Evolutionary conservation across 139 green algal species (phyloP).

Genomic region (Volvox africanus): DNA sequence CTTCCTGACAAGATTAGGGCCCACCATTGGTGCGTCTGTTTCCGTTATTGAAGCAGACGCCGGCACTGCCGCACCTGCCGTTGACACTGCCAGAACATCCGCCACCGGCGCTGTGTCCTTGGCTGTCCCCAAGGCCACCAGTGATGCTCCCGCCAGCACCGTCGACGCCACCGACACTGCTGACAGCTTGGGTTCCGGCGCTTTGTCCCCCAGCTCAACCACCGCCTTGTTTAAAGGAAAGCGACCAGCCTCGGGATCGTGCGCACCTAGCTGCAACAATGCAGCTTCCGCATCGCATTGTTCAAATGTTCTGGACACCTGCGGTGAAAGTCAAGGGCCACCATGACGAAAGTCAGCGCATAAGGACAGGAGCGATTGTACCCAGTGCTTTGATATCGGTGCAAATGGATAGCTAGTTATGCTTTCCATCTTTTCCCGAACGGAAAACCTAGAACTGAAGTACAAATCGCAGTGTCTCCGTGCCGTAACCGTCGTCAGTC

Average conservation of each 20-base stretch:
- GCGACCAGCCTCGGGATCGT: conserved; percentile 37
- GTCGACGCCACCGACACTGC: background rate
- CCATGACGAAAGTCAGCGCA: too few species aligned
- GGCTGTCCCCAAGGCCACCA: background rate
- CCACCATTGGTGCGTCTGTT: background rate
- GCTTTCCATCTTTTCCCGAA: too few species aligned
- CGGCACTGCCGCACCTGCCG: background rate
- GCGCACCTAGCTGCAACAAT: conserved; percentile 51
- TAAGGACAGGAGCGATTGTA: too few species aligned
- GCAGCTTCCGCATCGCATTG: conserved; percentile 56
- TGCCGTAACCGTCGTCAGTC: too few species aligned
- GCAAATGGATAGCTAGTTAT: too few species aligned
- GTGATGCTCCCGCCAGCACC: background rate
- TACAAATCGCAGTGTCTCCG: too few species aligned
- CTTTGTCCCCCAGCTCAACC: background rate
- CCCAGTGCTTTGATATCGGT: too few species aligned
- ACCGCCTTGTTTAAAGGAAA: conserved; percentile 31
- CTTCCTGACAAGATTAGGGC: background rate
- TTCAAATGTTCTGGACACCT: conserved; percentile 54
- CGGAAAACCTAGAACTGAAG: too few species aligned
- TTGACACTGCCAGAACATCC: background rate
- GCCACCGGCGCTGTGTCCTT: too few species aligned
- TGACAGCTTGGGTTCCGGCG: background rate
- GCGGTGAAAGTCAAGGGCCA: background rate
- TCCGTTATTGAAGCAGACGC: background rate